Evolutionary conservation across 768 basidiomycete species (phyloP).

Genomic region (Pulveroboletus sp.): DNA sequence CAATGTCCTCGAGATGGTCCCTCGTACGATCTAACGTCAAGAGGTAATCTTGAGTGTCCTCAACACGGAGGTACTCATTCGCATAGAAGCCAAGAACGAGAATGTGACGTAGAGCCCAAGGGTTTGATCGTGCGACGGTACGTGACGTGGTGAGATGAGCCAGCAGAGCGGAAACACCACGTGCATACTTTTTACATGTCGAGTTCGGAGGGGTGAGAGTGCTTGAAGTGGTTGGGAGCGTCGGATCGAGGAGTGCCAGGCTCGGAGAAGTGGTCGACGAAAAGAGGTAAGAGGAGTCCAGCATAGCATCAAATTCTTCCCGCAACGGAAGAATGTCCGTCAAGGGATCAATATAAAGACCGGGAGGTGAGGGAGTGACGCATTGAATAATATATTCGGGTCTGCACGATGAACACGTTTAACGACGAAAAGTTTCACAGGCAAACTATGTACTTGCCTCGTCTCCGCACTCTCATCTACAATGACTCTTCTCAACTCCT

Average conservation of each 20-base stretch:
- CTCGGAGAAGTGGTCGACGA: slow-evolving; percentile 47
- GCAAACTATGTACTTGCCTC: slow-evolving; percentile 25
- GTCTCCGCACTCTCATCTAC: slow-evolving; percentile 31
- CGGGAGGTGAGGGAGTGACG: slow-evolving; percentile 32
- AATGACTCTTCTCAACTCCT: slow-evolving; percentile 39
- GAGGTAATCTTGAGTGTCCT: slow-evolving; percentile 43
- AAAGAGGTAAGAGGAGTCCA: slow-evolving; percentile 37
- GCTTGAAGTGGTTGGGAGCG: slow-evolving; percentile 44
- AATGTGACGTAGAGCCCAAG: slow-evolving; percentile 69
- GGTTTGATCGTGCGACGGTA: slow-evolving; percentile 48
- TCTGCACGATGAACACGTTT: slow-evolving; percentile 24
- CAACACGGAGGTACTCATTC: slow-evolving; percentile 54
- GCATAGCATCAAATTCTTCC: slow-evolving; percentile 43
- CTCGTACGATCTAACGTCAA: slow-evolving; percentile 30
- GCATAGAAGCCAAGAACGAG: slow-evolving; percentile 59
- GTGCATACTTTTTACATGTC: slow-evolving; percentile 46
- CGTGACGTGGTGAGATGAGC: slow-evolving; percentile 55
- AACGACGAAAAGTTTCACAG: not conserved
- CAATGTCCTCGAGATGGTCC: slow-evolving; percentile 34
- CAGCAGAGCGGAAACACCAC: slow-evolving; percentile 54
- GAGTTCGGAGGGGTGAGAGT: slow-evolving; percentile 11
- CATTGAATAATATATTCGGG: slow-evolving; percentile 44
- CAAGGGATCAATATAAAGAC: slow-evolving; percentile 38
- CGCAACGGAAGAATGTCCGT: slow-evolving; percentile 50
- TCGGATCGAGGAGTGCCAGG: slow-evolving; percentile 55